These are phyloP conservation scores for Trichoderma arundinaceum DNA, from an alignment of 2,329 filamentous ascomycete species.

Conservation along the genomic window DNA sequence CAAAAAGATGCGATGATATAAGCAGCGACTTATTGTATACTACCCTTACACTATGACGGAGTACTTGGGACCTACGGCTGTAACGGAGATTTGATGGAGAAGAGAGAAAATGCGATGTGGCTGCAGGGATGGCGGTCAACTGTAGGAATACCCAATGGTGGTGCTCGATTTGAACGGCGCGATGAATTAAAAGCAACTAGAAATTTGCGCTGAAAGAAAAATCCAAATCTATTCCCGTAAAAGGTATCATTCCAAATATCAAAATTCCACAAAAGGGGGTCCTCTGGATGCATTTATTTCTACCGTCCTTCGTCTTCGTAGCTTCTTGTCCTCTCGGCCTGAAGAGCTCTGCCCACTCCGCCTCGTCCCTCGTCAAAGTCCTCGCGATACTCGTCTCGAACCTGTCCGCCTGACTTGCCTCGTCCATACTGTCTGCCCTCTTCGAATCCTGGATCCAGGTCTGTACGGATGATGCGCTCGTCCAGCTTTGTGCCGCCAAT, in stretches of 20 bases:
- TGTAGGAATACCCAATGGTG: slow-evolving; percentile 38
- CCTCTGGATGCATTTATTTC: neutral
- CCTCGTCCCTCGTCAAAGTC: slow-evolving; percentile 96
- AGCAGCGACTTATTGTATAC: slow-evolving; percentile 26
- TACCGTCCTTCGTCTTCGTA: slow-evolving; percentile 47
- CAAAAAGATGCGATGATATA: slow-evolving; percentile 11
- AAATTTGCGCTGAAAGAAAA: slow-evolving; percentile 23
- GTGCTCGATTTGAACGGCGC: slow-evolving; percentile 20
- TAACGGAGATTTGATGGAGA: neutral
- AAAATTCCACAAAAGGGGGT: neutral
- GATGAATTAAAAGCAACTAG: slow-evolving; percentile 13
- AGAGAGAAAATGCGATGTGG: neutral
- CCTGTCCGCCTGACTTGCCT: slow-evolving; percentile 94
- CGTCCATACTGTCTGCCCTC: slow-evolving; percentile 96
- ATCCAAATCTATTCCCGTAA: neutral
- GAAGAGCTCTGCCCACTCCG: slow-evolving; percentile 80
- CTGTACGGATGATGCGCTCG: slow-evolving; percentile 93
- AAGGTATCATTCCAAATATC: slow-evolving; percentile 20
- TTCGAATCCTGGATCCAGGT: slow-evolving; percentile 93
- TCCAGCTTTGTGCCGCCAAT: slow-evolving; percentile 97
- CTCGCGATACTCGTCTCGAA: slow-evolving; percentile 95
- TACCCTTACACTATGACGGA: slow-evolving; percentile 14
- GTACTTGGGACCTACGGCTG: neutral
- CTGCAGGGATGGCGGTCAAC: slow-evolving; percentile 10
- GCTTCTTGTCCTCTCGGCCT: slow-evolving; percentile 54